Evolutionary conservation across 257 asterid genomes (phyloP).

Genomic region (Knoxia roxburghii): DNA sequence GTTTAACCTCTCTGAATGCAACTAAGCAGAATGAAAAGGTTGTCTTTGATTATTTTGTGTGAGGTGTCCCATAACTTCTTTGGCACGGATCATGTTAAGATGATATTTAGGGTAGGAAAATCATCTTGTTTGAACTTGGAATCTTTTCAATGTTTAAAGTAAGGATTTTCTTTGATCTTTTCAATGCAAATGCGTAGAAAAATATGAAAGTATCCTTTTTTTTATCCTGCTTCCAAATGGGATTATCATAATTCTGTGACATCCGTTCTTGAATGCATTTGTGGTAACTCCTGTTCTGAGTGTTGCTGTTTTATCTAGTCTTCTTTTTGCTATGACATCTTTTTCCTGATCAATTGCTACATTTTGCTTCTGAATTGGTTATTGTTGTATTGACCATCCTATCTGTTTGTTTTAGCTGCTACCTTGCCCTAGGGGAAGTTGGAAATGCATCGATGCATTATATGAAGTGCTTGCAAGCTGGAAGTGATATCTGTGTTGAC

Average conservation of each 20-base stretch:
- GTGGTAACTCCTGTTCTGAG: too few relatives aligned
- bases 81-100: background rate
- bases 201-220: background rate
- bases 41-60: background rate
- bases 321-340: too few relatives aligned
- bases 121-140: background rate
- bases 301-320: too few relatives aligned
- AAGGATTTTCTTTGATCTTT: background rate
- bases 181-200: background rate
- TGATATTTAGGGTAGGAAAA: background rate
- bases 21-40: background rate
- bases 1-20: background rate
- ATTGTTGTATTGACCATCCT: background rate
- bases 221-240: background rate
- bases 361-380: background rate
- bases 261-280: background rate
- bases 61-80: background rate
- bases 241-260: background rate
- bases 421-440: slow-evolving; percentile 84
- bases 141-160: background rate
- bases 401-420: slow-evolving; percentile 53
- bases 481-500: slow-evolving; percentile 59
- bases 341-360: background rate
- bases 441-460: slow-evolving; percentile 73
- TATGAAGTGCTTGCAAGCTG: slow-evolving; percentile 75